Percentiles rank a stretch among this genome's conserved stretches.
phyloP scores from a whole-genome alignment of 2,329 filamentous ascomycete genomes.

The Capronia epimyces region DNA sequence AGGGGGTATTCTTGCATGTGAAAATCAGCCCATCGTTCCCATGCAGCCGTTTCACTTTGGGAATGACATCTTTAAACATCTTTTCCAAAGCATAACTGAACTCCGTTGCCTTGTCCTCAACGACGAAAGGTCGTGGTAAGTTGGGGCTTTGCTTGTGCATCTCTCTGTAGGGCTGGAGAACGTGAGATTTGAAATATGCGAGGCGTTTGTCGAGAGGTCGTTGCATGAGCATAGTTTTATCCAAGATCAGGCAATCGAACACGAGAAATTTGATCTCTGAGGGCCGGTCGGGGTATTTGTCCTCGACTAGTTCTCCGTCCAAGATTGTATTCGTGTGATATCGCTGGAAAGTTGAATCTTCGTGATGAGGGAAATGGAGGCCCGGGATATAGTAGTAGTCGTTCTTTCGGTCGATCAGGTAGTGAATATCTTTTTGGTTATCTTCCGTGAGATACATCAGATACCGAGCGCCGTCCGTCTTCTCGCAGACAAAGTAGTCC shows the following conservation, averaged over 20 bases:
- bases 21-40: slow-evolving; percentile 97
- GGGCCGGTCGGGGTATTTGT: slow-evolving; percentile 63
- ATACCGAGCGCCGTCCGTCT: slow-evolving; percentile 93
- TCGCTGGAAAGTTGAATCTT: slow-evolving; percentile 52
- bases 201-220: slow-evolving; percentile 82
- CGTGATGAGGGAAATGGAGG: slow-evolving; percentile 73
- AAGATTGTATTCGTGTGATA: slow-evolving; percentile 79
- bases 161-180: slow-evolving; percentile 72
- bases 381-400: slow-evolving; percentile 83
- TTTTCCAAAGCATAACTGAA: slow-evolving; percentile 80
- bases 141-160: slow-evolving; percentile 68
- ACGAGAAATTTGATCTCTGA: slow-evolving; percentile 77
- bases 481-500: slow-evolving; percentile 98
- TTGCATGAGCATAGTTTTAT: slow-evolving; percentile 68
- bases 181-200: slow-evolving; percentile 73
- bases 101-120: slow-evolving; percentile 86
- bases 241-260: slow-evolving; percentile 85
- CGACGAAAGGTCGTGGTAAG: slow-evolving; percentile 66
- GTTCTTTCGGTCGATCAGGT: slow-evolving; percentile 96
- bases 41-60: slow-evolving; percentile 65
- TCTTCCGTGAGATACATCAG: slow-evolving; percentile 75
- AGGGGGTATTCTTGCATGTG: slow-evolving; percentile 82
- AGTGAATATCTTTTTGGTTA: slow-evolving; percentile 61
- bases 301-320: slow-evolving; percentile 89
- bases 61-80: slow-evolving; percentile 86